Conservation (phyloP, 495 filamentous ascomycete species). For the Xylaria acuta region DNA sequence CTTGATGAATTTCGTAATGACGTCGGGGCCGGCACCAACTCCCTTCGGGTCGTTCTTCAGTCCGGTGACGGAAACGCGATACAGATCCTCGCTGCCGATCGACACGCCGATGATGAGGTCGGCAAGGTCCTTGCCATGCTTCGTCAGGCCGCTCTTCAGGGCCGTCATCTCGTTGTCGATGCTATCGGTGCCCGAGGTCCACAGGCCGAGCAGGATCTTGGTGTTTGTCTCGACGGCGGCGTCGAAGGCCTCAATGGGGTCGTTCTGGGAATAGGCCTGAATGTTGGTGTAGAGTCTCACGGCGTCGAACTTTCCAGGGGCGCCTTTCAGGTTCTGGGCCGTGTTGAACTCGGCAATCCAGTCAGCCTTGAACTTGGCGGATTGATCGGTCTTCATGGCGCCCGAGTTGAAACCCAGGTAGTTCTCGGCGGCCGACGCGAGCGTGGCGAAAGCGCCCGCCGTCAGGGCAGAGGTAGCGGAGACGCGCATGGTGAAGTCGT, state of each 20-base stretch:
- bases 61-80: slow-evolving; percentile 54
- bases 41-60: slow-evolving; percentile 47
- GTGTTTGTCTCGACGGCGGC: slow-evolving; percentile 59
- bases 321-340: slow-evolving; percentile 47
- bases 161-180: slow-evolving; percentile 57
- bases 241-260: slow-evolving; percentile 58
- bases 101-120: slow-evolving; percentile 59
- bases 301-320: slow-evolving; percentile 55
- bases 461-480: slow-evolving; percentile 30
- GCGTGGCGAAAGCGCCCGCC: slow-evolving; percentile 40
- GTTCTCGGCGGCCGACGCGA: slow-evolving; percentile 40
- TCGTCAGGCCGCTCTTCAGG: slow-evolving; percentile 50
- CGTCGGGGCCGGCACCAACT: slow-evolving; percentile 50
- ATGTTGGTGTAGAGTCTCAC: slow-evolving; percentile 59
- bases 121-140: slow-evolving; percentile 49
- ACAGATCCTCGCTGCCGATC: slow-evolving; percentile 62
- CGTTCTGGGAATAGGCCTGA: slow-evolving; percentile 57
- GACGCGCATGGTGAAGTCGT: slow-evolving; percentile 23
- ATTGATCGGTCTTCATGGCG: slow-evolving; percentile 49
- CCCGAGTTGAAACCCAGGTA: slow-evolving; percentile 59
- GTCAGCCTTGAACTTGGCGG: slow-evolving; percentile 57
- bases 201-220: slow-evolving; percentile 58
- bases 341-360: slow-evolving; percentile 55
- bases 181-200: slow-evolving; percentile 55
- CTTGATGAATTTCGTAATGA: slow-evolving; percentile 55